These are phyloP conservation scores for Candida endomychidarum DNA, from an alignment of 805 yeast genomes.

Conservation along the genomic window DNA sequence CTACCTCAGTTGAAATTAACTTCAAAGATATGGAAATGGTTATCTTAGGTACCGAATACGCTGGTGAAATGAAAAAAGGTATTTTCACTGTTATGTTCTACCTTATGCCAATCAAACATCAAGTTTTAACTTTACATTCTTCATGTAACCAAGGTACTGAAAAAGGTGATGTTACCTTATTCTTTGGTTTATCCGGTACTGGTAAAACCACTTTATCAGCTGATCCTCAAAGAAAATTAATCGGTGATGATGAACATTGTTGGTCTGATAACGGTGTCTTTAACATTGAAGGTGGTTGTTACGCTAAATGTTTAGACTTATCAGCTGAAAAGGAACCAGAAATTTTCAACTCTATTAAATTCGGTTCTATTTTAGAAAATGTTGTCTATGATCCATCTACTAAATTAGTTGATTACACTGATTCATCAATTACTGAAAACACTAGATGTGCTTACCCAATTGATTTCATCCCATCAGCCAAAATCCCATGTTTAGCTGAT, in stretches of 20 bases:
- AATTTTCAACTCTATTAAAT: constrained; percentile 90
- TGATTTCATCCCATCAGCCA: constrained; percentile 93
- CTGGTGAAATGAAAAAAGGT: constrained; percentile 99
- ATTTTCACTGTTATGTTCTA: constrained; percentile 98
- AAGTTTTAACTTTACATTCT: constrained; percentile 91
- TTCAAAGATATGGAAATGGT: constrained; percentile 99
- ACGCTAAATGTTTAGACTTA: constrained; percentile 93
- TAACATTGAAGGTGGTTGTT: constrained; percentile 99
- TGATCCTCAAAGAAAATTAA: constrained; percentile 87
- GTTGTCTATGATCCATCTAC: constrained; percentile 78
- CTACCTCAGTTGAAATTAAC: constrained; percentile 93
- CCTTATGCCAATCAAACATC: constrained; percentile 92
- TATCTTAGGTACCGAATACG: constrained; percentile 96
- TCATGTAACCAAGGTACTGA: constrained; percentile 88
- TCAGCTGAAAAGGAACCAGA: constrained; percentile 95
- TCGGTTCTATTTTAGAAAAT: constrained; percentile 93
- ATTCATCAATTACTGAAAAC: constrained; percentile 86
- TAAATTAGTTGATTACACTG: constrained; percentile 83
- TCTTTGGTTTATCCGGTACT: constrained; percentile 96
- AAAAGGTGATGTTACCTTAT: constrained; percentile 84
- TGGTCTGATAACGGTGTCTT: constrained; percentile 98
- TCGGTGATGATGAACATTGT: constrained; percentile 99
- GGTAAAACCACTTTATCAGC: constrained; percentile 98
- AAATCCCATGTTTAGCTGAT: constrained; percentile 90
- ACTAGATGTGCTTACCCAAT: constrained; percentile 99